Base-by-base conservation (phyloP, 345 rosid species). In the Gossypium herbaceum region DNA sequence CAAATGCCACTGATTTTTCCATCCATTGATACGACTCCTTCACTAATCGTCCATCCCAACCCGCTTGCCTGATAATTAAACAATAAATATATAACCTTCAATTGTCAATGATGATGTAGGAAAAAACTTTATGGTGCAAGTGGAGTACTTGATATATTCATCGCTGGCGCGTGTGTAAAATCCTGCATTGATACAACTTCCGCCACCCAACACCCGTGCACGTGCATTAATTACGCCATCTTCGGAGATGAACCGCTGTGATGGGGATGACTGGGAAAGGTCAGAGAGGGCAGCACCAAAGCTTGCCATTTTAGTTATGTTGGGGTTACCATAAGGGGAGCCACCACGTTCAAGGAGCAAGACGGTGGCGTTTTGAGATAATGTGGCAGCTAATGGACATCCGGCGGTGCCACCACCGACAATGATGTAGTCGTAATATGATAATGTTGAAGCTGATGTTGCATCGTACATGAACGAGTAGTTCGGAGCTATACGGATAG, bases 321-420 rank as follows among this genome's bases (percentile, higher is more conserved):
- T 82, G 20, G 90, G 86, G 77, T 88, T 83, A 27, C 83, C 83
- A 59, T 86, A 92, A 1, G 93, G 97, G 17, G 91, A 80, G 48
- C 88, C 90, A 25, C 97, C 97, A 34, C 94, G 89, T 83, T 90
- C 97, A 3, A 92, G 85, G 44, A 92, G 77, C 74, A 92, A 73
- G 78, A 92, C 94, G 62, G 78, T 77, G 17, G 89, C 86, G 44
- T 84, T 83, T 74, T 77, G 80, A 1, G 97, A 92, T 1, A 90
- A 84, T 57, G 93, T 90, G 22, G 97, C 93, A 5, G 97, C 97
- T 52, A 92, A 72, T 0, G 97, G 93, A 67, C 97, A 92, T 2
- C 94, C 97, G 2, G 94, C 86, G 7, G 97, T 90, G 19, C 97
- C 97, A 2, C 97, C 94, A 4, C 97, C 97, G 44, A 92, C 74